Percentiles rank a stretch among this genome's conserved stretches.
Conservation (phyloP, 2,329 filamentous ascomycete genomes). For the Colletotrichum kahawae region DNA sequence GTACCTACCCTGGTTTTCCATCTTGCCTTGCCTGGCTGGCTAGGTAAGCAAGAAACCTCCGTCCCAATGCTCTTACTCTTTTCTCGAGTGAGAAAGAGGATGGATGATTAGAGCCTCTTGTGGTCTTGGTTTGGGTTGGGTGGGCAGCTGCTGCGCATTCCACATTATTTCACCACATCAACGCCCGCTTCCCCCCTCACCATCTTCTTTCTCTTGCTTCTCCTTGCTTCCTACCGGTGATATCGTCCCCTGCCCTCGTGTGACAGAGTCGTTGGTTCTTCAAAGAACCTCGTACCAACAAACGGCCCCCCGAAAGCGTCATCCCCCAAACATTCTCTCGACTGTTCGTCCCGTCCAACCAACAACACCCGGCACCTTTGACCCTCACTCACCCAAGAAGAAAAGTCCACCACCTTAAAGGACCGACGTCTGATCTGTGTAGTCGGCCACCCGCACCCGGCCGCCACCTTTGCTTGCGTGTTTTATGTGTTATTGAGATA, state of each 20-base stretch:
- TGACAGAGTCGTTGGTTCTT: not conserved
- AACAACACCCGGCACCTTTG: constrained; percentile 9
- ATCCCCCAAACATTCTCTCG: not conserved
- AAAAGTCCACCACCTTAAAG: not conserved
- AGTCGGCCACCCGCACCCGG: constrained; percentile 5
- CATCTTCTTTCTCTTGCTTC: not conserved
- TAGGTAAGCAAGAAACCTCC: constrained; percentile 5
- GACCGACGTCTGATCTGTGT: constrained; percentile 9
- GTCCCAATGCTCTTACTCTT: not conserved
- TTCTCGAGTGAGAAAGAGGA: not conserved
- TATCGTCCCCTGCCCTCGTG: not conserved
- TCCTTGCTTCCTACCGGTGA: not conserved
- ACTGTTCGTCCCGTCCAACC: constrained; percentile 8
- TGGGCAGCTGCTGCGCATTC: constrained; percentile 1
- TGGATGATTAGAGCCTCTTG: not conserved
- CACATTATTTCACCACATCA: not conserved
- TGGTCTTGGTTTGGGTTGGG: not conserved
- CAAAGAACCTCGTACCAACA: constrained; percentile 1
- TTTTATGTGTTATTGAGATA: constrained; percentile 21
- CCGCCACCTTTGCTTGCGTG: not conserved
- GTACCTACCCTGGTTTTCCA: not conserved
- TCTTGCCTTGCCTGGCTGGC: not conserved
- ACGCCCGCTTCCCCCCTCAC: not conserved
- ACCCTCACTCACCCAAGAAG: not conserved
- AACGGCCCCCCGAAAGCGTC: not conserved